A percentile compares a stretch with the other conserved stretches of the same genome.
Evolutionary conservation across 1,284 basidiomycete genomes (phyloP).

Genomic region (Rhodotorula sp.): DNA sequence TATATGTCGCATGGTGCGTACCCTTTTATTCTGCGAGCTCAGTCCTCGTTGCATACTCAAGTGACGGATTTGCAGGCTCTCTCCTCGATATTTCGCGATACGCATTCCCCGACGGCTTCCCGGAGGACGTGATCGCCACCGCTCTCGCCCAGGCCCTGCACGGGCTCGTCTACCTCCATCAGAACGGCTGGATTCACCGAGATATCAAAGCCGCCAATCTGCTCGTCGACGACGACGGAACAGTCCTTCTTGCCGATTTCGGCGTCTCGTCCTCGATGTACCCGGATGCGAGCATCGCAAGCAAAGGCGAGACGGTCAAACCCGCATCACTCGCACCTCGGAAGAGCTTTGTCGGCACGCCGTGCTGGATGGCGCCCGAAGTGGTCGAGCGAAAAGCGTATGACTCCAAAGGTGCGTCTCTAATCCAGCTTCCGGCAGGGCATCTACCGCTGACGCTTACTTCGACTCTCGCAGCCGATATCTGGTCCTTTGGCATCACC

Average conservation of each 20-base stretch:
- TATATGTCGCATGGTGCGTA: conserved; percentile 68
- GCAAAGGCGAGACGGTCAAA: background rate
- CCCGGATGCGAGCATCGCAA: conserved; percentile 52
- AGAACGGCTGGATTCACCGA: conserved; percentile 81
- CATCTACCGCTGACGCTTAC: background rate
- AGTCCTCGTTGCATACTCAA: background rate
- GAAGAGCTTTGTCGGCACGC: conserved; percentile 86
- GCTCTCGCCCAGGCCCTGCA: conserved; percentile 78
- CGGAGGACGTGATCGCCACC: conserved; percentile 79
- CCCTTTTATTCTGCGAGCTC: too few relatives aligned
- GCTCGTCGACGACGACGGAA: conserved; percentile 72
- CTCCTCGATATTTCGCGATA: conserved; percentile 55
- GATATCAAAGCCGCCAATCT: conserved; percentile 88
- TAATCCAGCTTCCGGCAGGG: background rate
- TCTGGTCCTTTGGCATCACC: conserved; percentile 90
- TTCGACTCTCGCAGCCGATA: conserved; percentile 60
- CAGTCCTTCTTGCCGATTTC: conserved; percentile 81
- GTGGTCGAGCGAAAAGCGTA: conserved; percentile 79
- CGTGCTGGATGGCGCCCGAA: conserved; percentile 93
- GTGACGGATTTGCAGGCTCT: conserved; percentile 18
- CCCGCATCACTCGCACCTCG: conserved; percentile 59
- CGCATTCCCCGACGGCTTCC: conserved; percentile 78
- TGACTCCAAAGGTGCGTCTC: conserved; percentile 59
- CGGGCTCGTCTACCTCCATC: conserved; percentile 80
- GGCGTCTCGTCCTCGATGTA: conserved; percentile 78